A percentile compares a stretch with the other conserved stretches of the same genome.
These are phyloP conservation scores for Apophysomyces elegans DNA, from an alignment of 371 early-diverging fungal species.

Conservation along the genomic window DNA sequence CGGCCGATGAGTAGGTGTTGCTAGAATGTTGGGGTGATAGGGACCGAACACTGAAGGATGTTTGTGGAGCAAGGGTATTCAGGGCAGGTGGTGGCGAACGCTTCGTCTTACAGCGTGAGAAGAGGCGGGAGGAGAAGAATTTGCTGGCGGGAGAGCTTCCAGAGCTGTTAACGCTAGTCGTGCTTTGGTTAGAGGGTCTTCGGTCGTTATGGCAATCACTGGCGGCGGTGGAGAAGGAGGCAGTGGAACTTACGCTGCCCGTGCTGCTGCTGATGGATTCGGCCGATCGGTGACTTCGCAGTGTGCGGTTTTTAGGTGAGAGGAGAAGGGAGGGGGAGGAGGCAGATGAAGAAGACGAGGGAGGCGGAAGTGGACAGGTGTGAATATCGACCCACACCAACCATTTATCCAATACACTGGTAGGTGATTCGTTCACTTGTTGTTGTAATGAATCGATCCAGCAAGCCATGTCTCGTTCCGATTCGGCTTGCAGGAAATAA, in stretches of 20 bases:
- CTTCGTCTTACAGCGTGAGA: conserved; percentile 3
- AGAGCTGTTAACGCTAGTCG: conserved; percentile 13
- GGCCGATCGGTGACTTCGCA: conserved; percentile 20
- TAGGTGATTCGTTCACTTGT: conserved; percentile 24
- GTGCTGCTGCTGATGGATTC: conserved; percentile 23
- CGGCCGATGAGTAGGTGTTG: neutral
- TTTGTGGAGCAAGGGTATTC: conserved; percentile 5
- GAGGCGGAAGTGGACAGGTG: neutral
- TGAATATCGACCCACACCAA: conserved; percentile 38
- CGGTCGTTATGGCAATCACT: conserved; percentile 13
- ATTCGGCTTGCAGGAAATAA: conserved; percentile 41
- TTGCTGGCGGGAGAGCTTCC: conserved; percentile 9
- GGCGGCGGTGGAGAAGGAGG: conserved; percentile 15
- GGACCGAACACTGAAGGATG: conserved; percentile 2
- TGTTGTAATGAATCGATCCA: conserved; percentile 35
- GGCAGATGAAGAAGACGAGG: neutral
- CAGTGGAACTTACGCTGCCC: conserved; percentile 14
- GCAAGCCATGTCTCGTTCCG: conserved; percentile 21
- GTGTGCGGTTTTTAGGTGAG: neutral
- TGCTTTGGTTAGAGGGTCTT: conserved; percentile 10
- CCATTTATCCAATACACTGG: conserved; percentile 51
- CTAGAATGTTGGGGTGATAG: conserved; percentile 10
- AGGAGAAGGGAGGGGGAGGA: neutral
- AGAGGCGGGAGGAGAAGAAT: conserved; percentile 13
- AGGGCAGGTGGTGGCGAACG: conserved; percentile 1